Evolutionary conservation across 768 basidiomycete genomes (phyloP), one percentile per base, ranked within the genome.

Genomic region (Candolleomyces efflorescens): DNA sequence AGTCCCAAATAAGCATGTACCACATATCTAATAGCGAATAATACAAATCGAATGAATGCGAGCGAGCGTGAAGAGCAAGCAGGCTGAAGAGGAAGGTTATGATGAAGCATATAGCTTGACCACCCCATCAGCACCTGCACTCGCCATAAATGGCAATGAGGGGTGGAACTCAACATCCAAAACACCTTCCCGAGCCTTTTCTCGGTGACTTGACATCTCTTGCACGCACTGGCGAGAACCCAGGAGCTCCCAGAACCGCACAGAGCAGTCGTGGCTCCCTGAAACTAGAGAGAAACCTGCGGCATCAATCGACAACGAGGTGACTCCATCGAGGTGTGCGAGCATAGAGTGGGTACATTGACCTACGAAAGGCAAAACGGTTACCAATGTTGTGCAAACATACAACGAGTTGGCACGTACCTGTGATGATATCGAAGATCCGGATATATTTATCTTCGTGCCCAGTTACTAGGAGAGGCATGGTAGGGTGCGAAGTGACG

Each of bases 401-500:
- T 13, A 27, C 51, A 70, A 4, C 18, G 10, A 45, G 6, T 15
- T n/a, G 22, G 3, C 12, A 26, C 86, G 59, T 56, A 93, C 93
- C 92, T 61, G 89, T 89, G 32, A 75, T 73, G 52, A 91, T 81
- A 71, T 97, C 93, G 71, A 91, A 97, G 45, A 98, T 83, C 36
- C 92, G 82, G 65, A 98, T 91, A 66, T 85, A 87, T 65, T 92
- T 95, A 76, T 98, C 95, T 73, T 98, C 96, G 68, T 95, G 91
- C 0, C 86, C 97, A 23, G 92, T 89, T 5, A 96, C 85, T 41
- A 98, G 82, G 22, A 95, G 75, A 5, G 91, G 83, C 82, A 92
- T 86, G 2, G 91, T 94, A 7, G 94, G 94, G 75, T 97, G 94
- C 39, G 94, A 94, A 27, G 84, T 85, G 59, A 96, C 84, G 58